Percentiles rank a stretch among this genome's conserved stretches.
These are phyloP conservation scores for Aspergillus sp. DNA, from an alignment of 2,329 filamentous ascomycete species.

Conservation along the genomic window DNA sequence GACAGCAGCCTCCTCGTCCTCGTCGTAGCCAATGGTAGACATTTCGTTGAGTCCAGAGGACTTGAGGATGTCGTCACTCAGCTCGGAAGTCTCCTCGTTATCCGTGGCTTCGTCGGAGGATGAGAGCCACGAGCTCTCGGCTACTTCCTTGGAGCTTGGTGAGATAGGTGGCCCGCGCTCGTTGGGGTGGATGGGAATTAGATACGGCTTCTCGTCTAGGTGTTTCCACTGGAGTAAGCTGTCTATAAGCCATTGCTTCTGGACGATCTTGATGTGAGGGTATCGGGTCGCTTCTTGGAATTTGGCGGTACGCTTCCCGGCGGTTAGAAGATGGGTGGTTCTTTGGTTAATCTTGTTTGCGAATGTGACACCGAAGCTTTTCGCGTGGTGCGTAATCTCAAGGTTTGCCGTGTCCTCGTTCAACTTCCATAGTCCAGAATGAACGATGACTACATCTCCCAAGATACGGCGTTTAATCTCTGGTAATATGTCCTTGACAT, in stretches of 20 bases:
- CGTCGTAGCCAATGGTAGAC: conserved; percentile 56
- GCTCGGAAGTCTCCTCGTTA: conserved; percentile 35
- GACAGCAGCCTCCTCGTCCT: conserved; percentile 62
- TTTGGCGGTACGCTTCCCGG: conserved; percentile 77
- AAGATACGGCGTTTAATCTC: conserved; percentile 76
- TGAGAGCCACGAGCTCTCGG: conserved; percentile 45
- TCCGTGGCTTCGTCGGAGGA: conserved; percentile 50
- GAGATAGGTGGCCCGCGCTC: conserved; percentile 54
- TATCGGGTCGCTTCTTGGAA: conserved; percentile 82
- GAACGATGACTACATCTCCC: conserved; percentile 72
- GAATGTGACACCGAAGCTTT: conserved; percentile 73
- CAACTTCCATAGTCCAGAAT: conserved; percentile 76
- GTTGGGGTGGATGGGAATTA: conserved; percentile 72
- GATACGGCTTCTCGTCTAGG: conserved; percentile 74
- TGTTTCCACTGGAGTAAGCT: conserved; percentile 81
- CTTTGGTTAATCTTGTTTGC: conserved; percentile 45
- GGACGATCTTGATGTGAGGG: conserved; percentile 83
- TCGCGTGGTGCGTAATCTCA: conserved; percentile 84
- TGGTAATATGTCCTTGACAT: conserved; percentile 82
- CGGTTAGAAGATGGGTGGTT: conserved; percentile 54
- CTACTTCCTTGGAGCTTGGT: conserved; percentile 42
- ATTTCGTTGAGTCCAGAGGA: conserved; percentile 51
- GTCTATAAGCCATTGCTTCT: conserved; percentile 83
- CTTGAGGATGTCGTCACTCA: conserved; percentile 49
- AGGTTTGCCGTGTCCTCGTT: conserved; percentile 67